These are phyloP conservation scores for Colletotrichum agaves DNA, from an alignment of 2,329 filamentous ascomycete species.

Conservation along the genomic window DNA sequence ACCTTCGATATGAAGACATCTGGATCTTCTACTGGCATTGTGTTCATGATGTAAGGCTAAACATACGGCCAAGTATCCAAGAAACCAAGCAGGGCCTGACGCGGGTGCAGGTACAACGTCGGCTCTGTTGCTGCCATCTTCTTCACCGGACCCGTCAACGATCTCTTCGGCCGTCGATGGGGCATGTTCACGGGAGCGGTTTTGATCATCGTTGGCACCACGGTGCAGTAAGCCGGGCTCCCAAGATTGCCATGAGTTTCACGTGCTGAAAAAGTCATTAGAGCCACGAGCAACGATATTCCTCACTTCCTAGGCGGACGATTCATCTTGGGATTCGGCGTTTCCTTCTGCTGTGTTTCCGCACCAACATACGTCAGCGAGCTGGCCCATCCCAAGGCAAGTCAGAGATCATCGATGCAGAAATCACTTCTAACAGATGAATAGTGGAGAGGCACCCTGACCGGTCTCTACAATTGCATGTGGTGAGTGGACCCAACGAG, in stretches of 20 bases:
- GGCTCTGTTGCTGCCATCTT: slow-evolving; percentile 51
- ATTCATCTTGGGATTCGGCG: slow-evolving; percentile 63
- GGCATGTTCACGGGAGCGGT: slow-evolving; percentile 54
- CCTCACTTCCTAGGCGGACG: slow-evolving; percentile 61
- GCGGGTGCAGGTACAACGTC: slow-evolving; percentile 49
- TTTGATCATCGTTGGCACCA: slow-evolving; percentile 55
- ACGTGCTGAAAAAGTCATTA: background rate
- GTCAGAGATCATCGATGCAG: rapidly evolving
- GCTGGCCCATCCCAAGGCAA: slow-evolving; percentile 59
- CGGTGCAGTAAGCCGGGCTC: slow-evolving; percentile 43
- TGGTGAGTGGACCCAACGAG: slow-evolving; percentile 47
- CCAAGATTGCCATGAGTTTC: no score
- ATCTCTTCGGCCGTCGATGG: slow-evolving; percentile 52
- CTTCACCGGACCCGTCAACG: slow-evolving; percentile 48
- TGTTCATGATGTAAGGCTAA: slow-evolving; percentile 51
- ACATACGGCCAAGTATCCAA: no score
- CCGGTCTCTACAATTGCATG: slow-evolving; percentile 63
- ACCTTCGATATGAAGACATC: slow-evolving; percentile 35
- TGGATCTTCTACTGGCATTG: slow-evolving; percentile 34
- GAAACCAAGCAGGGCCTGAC: background rate
- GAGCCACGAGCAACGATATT: slow-evolving; percentile 53
- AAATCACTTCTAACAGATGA: background rate
- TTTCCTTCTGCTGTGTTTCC: slow-evolving; percentile 60
- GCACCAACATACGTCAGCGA: slow-evolving; percentile 63
- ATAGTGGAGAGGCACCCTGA: slow-evolving; percentile 61